A percentile compares a stretch with the other conserved stretches of the same genome.
Conservation (phyloP, 768 basidiomycete species). For the Lanmaoa pseudosensibilis region DNA sequence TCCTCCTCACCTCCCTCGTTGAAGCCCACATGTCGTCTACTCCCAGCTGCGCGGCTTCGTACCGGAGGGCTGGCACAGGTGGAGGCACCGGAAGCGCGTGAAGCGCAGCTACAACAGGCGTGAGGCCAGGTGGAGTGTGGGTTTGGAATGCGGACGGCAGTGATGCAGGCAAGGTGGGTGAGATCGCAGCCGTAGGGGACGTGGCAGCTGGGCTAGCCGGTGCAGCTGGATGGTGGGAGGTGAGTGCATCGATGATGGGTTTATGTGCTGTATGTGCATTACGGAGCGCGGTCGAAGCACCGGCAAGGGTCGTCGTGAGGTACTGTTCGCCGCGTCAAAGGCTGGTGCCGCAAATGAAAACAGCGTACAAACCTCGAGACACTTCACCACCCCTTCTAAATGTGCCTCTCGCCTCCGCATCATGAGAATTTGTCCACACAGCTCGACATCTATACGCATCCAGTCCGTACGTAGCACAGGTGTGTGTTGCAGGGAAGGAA, state of each 20-base stretch:
- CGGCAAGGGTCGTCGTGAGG: conserved; percentile 52
- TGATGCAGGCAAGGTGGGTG: conserved; percentile 2
- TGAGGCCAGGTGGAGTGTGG: conserved; percentile 5
- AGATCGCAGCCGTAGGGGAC: not conserved
- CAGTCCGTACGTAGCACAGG: conserved; percentile 55
- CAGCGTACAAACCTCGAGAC: conserved; percentile 47
- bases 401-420: conserved; percentile 69
- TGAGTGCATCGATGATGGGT: conserved; percentile 47
- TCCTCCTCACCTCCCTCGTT: conserved; percentile 57
- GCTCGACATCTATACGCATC: conserved; percentile 78
- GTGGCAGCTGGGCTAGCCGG: not conserved
- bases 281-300: conserved; percentile 56
- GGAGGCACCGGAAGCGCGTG: conserved; percentile 32
- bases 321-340: conserved; percentile 34
- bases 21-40: conserved; percentile 67
- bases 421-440: conserved; percentile 71
- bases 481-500: conserved; percentile 47
- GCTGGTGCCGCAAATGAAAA: conserved; percentile 8
- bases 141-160: conserved; percentile 1
- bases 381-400: conserved; percentile 60
- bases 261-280: conserved; percentile 58
- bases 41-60: conserved; percentile 70
- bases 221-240: conserved; percentile 15
- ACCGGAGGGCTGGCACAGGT: conserved; percentile 49
- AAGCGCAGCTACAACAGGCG: conserved; percentile 34